Evolutionary conservation across 2,329 filamentous ascomycete genomes (phyloP), one percentile per base, ranked within the genome.

Genomic region (Cladosporium velox): DNA sequence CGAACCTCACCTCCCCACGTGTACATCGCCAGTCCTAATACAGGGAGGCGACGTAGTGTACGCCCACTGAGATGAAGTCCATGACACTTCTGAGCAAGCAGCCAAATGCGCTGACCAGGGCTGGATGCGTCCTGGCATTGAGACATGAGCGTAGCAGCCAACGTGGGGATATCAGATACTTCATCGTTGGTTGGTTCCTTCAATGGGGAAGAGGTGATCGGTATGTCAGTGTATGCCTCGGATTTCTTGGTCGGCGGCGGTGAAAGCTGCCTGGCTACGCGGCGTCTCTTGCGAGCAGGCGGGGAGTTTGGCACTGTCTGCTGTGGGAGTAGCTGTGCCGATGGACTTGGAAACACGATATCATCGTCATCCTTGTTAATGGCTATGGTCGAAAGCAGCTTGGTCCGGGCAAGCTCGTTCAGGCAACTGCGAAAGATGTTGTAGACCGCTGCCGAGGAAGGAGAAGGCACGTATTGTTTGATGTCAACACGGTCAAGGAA

Each of bases 401-500:
- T 76, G 63, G 75, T 75, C 14, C 75, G 72, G 24, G 79, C 75
- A 24, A 84, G 74, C 61, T 83, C 79, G 66, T 83, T 81, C 15
- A 84, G 69, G 44, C 79, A 82, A n/a, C 77, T 78, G 47, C 79
- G 78, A 59, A 83, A 79, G 58, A 85, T 84, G 63, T 81, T 79
- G 70, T 84, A 85, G 18, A 80, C 77, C 3, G 78, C 79, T 35
- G 73, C 72, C 2, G 72, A 67, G 4, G 75, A 78, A 8, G 83
- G 79, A 6, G 73, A 73, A 4, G 79, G 79, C 21, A 85, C 75
- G 57, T 75, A 72, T 65, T 84, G 78, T 66, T 82, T 80, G 66
- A 84, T 77, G 67, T 83, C 81, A 26, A 83, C 78, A 2, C 83
- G 77, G 65, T 84, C 82, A 14, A 84, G 73, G 68, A 85, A 84